Percentiles rank a stretch among this genome's conserved stretches.
These are phyloP conservation scores for Phytophthora multivora DNA, from an alignment of 352 stramenopile genomes.

Conservation along the genomic window DNA sequence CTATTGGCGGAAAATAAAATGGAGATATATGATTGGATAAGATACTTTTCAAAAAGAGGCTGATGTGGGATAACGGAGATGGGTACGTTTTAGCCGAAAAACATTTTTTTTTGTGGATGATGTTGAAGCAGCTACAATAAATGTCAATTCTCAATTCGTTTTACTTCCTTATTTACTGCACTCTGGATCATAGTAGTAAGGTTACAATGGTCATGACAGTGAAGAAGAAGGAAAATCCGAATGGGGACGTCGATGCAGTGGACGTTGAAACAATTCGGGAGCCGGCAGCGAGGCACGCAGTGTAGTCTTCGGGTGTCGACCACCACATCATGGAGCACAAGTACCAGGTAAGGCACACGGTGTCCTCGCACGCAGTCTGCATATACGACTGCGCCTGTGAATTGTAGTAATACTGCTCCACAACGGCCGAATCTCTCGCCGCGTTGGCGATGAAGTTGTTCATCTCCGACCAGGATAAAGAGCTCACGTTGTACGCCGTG, in stretches of 20 bases:
- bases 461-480: constrained; percentile 47
- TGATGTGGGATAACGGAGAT: not conserved
- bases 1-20: constrained; percentile 10
- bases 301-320: constrained; percentile 63
- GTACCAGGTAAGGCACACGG: constrained; percentile 56
- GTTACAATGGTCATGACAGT: not conserved
- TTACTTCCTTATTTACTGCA: too few species aligned
- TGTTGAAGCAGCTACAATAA: not conserved
- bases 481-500: constrained; percentile 56
- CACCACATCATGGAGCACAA: constrained; percentile 83
- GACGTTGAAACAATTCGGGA: constrained; percentile 29
- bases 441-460: constrained; percentile 47
- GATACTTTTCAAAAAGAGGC: not conserved
- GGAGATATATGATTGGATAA: not conserved
- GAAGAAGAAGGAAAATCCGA: not conserved
- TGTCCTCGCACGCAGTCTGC: constrained; percentile 39
- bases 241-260: not conserved
- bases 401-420: constrained; percentile 78
- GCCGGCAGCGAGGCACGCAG: constrained; percentile 41
- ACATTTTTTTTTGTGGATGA: not conserved
- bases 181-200: not conserved
- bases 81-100: constrained; percentile 1
- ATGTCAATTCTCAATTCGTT: too few species aligned
- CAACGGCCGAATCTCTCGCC: constrained; percentile 41
- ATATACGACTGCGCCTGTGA: constrained; percentile 69